Conservation (phyloP, 805 yeast species). For the Komagataella populi region DNA sequence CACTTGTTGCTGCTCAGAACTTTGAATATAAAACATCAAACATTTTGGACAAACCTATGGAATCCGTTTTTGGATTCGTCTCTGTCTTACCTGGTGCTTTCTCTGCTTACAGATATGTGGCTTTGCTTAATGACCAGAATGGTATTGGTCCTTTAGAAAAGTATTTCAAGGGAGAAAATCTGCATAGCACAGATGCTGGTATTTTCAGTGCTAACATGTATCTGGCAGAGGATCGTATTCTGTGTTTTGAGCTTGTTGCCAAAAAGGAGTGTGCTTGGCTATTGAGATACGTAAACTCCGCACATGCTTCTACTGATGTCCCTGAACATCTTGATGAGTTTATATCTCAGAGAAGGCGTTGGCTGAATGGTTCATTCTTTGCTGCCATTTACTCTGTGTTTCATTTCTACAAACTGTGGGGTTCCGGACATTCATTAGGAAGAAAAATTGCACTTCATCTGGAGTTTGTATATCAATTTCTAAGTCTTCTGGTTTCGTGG, state of each 20-base stretch:
- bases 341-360: slow-evolving; percentile 84
- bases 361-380: slow-evolving; percentile 95
- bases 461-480: slow-evolving; percentile 68
- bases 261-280: slow-evolving; percentile 63
- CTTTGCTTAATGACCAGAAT: slow-evolving; percentile 50
- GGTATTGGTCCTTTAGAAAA: slow-evolving; percentile 62
- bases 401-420: slow-evolving; percentile 68
- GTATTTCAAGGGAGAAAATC: slow-evolving; percentile 84
- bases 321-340: slow-evolving; percentile 82
- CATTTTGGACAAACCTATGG: slow-evolving; percentile 91
- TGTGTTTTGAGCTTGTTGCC: slow-evolving; percentile 93
- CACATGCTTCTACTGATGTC: slow-evolving; percentile 91
- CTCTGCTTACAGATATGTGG: slow-evolving; percentile 82
- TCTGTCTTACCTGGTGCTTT: slow-evolving; percentile 95
- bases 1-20: slow-evolving; percentile 91
- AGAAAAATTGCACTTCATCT: slow-evolving; percentile 63
- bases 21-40: slow-evolving; percentile 95
- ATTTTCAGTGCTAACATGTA: slow-evolving; percentile 94
- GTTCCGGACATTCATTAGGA: slow-evolving; percentile 53
- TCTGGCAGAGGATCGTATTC: slow-evolving; percentile 89
- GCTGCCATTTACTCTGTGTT: slow-evolving; percentile 82
- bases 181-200: slow-evolving; percentile 58
- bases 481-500: slow-evolving; percentile 77
- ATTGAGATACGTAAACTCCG: slow-evolving; percentile 73
- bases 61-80: slow-evolving; percentile 87